Evolutionary conservation across 2,329 filamentous ascomycete species (phyloP).

Genomic region (Aaosphaeria pasadenensis): DNA sequence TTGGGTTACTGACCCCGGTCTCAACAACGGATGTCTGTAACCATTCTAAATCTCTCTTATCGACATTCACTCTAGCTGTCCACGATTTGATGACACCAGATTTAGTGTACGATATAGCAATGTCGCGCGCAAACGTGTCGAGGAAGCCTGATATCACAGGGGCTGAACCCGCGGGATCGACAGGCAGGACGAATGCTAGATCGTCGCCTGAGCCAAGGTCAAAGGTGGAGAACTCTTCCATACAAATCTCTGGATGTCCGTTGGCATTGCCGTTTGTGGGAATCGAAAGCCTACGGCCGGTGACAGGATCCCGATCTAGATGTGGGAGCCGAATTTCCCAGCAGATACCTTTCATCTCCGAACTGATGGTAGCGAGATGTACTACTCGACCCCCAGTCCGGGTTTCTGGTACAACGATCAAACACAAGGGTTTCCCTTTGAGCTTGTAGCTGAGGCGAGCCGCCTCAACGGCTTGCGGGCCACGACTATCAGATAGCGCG

Average conservation of each 20-base stretch:
- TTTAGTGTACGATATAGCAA: constrained; percentile 80
- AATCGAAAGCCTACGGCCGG: constrained; percentile 24
- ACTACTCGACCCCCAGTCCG: constrained; percentile 49
- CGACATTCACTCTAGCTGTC: constrained; percentile 71
- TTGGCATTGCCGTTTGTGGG: constrained; percentile 26
- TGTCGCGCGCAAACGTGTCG: constrained; percentile 81
- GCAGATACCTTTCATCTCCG: constrained; percentile 72
- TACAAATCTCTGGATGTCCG: constrained; percentile 37
- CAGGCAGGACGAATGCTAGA: constrained; percentile 65
- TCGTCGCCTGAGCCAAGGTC: constrained; percentile 57
- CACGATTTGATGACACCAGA: constrained; percentile 76
- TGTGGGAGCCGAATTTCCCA: constrained; percentile 71
- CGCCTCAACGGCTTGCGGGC: constrained; percentile 57
- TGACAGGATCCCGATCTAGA: constrained; percentile 23
- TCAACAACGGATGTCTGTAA: constrained; percentile 77
- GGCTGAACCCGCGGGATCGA: constrained; percentile 78
- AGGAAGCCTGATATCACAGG: constrained; percentile 73
- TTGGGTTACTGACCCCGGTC: constrained; percentile 69
- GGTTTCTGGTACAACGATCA: constrained; percentile 70
- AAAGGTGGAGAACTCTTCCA: constrained; percentile 70
- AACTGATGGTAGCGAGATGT: constrained; percentile 80
- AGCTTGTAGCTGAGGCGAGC: constrained; percentile 58
- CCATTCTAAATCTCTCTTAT: constrained; percentile 69
- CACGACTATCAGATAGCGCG: constrained; percentile 75
- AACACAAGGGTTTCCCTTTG: constrained; percentile 71